These are phyloP conservation scores for Colletotrichum limetticola DNA, from an alignment of 2,329 filamentous ascomycete species.

Conservation along the genomic window DNA sequence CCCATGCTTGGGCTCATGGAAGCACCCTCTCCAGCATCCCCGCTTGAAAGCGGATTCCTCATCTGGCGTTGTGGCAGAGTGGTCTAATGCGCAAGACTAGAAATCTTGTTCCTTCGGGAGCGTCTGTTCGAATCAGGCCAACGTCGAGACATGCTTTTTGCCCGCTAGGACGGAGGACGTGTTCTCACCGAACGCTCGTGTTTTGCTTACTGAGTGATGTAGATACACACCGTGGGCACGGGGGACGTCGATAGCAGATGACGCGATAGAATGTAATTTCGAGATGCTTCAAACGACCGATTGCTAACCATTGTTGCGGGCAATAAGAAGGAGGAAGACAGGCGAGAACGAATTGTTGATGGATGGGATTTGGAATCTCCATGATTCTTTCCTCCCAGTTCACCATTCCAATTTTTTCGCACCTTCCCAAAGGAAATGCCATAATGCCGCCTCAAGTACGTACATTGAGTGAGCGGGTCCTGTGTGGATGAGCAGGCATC, in stretches of 20 bases:
- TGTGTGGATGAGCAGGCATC: background rate
- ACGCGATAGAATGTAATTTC: background rate
- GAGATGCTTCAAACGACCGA: background rate
- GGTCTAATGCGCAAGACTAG: conserved; percentile 36
- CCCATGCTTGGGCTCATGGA: background rate
- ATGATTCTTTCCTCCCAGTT: background rate
- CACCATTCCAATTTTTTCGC: background rate
- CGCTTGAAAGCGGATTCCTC: background rate
- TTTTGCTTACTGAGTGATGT: background rate
- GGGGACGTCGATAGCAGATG: background rate
- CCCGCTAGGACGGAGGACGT: background rate
- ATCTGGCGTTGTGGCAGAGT: conserved; percentile 34
- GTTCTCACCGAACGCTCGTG: background rate
- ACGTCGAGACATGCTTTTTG: conserved; percentile 14
- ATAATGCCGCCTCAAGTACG: background rate
- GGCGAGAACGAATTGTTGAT: background rate
- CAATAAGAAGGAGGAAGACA: background rate
- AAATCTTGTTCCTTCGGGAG: conserved; percentile 36
- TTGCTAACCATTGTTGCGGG: background rate
- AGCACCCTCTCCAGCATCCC: accelerated
- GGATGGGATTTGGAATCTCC: background rate
- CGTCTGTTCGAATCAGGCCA: conserved; percentile 36
- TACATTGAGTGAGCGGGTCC: background rate
- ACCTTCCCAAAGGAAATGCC: background rate
- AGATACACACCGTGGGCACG: background rate